Percentiles rank a stretch among this genome's conserved stretches.
phyloP scores from a whole-genome alignment of 345 rosid genomes.

The Turnera subulata region DNA sequence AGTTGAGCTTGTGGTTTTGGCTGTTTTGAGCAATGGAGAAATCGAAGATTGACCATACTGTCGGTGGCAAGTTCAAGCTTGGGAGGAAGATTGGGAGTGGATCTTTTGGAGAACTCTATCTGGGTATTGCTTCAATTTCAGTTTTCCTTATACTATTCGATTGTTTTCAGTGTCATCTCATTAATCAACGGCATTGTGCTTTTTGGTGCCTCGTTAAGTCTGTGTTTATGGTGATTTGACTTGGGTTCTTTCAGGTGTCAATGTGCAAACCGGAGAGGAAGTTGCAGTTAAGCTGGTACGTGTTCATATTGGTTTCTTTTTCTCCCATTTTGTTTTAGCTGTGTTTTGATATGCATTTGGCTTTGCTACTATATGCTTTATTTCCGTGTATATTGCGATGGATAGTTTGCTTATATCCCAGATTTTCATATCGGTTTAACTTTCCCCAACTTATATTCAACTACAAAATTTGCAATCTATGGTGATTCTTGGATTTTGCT shows the following conservation, averaged over 20 bases:
- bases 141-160: background rate
- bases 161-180: background rate
- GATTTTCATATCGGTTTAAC: no score
- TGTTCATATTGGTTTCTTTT: background rate
- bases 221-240: constrained; percentile 14
- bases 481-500: no score
- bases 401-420: no score
- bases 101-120: constrained; percentile 83
- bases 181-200: background rate
- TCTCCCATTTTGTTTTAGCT: no score
- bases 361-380: no score
- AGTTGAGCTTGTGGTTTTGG: background rate
- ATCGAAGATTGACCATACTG: constrained; percentile 50
- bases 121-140: constrained; percentile 40
- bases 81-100: constrained; percentile 98
- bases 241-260: constrained; percentile 43
- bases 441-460: no score
- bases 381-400: no score
- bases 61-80: constrained; percentile 88
- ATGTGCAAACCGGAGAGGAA: constrained; percentile 79
- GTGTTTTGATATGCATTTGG: no score
- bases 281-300: constrained; percentile 82
- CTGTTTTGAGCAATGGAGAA: constrained; percentile 18
- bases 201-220: background rate
- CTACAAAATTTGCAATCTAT: no score